Evolutionary conservation across 306 rosid species (phyloP).

Genomic region (peach (Prunus persica)): DNA sequence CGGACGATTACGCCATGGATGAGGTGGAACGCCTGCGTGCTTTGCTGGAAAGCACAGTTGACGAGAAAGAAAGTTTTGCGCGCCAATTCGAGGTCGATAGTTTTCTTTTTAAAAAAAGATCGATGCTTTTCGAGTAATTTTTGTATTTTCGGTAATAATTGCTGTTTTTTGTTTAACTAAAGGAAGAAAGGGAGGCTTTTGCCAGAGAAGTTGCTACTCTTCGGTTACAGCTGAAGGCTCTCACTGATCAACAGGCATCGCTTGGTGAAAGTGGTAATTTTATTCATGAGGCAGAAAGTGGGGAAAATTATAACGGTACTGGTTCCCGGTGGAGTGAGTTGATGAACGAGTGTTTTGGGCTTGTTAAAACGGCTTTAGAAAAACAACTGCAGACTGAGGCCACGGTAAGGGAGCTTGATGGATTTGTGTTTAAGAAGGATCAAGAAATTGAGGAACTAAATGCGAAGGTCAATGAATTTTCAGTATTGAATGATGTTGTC

Average conservation of each 20-base stretch:
- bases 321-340: constrained; percentile 37
- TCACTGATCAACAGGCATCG: constrained; percentile 29
- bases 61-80: constrained; percentile 42
- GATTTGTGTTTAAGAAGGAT: constrained; percentile 49
- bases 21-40: constrained; percentile 41
- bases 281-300: constrained; percentile 20
- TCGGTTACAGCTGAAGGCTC: constrained; percentile 52
- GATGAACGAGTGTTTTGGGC: constrained; percentile 54
- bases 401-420: constrained; percentile 39
- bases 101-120: not conserved
- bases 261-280: constrained; percentile 11
- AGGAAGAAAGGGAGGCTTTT: constrained; percentile 62
- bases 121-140: not conserved
- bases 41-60: constrained; percentile 30
- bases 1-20: constrained; percentile 54
- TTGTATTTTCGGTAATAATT: not conserved
- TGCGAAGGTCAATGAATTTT: constrained; percentile 47
- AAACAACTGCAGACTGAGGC: constrained; percentile 40
- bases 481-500: constrained; percentile 30
- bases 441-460: constrained; percentile 67
- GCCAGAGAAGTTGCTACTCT: constrained; percentile 47
- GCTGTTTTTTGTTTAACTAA: constrained; percentile 2
- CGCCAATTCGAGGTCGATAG: constrained; percentile 41
- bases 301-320: constrained; percentile 25
- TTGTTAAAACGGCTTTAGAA: constrained; percentile 44